These are phyloP conservation scores for Termitomyces sp. DNA, from an alignment of 768 basidiomycete genomes.

Conservation along the genomic window DNA sequence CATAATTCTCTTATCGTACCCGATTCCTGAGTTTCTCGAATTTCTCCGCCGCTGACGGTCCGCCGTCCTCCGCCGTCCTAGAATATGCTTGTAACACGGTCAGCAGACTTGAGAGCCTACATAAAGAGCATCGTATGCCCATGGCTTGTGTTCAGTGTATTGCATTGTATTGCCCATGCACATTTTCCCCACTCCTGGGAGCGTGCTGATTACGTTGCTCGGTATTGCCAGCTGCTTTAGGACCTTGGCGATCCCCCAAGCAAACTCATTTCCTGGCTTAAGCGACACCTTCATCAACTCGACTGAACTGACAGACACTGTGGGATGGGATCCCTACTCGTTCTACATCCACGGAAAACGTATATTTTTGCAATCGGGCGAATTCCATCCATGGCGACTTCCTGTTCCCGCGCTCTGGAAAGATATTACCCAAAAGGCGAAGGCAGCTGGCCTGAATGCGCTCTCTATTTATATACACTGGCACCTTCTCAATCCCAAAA, in stretches of 20 bases:
- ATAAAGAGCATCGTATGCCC: not conserved
- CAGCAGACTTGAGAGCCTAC: slow-evolving; percentile 6
- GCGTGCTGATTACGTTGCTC: not conserved
- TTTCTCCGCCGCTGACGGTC: slow-evolving; percentile 6
- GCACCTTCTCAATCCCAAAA: slow-evolving; percentile 15
- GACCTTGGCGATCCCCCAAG: not conserved
- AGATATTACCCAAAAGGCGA: slow-evolving; percentile 14
- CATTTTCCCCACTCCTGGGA: not conserved
- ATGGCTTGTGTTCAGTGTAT: not conserved
- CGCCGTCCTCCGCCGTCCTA: not conserved
- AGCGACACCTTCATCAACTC: slow-evolving; percentile 2
- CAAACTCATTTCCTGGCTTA: not conserved
- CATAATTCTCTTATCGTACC: not conserved
- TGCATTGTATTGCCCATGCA: not conserved
- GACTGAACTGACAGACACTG: slow-evolving; percentile 10
- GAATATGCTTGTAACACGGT: not conserved
- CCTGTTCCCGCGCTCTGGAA: slow-evolving; percentile 14
- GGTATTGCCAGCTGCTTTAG: not conserved
- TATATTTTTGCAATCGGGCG: slow-evolving; percentile 15
- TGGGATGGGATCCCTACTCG: slow-evolving; percentile 16
- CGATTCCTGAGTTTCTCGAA: too few species aligned
- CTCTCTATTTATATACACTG: slow-evolving; percentile 16
- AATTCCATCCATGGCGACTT: slow-evolving; percentile 16
- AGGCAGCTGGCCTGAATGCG: slow-evolving; percentile 14
- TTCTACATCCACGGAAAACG: slow-evolving; percentile 13